Evolutionary conservation across 495 filamentous ascomycete species (phyloP).

Genomic region (Aspergillus nidulans): DNA sequence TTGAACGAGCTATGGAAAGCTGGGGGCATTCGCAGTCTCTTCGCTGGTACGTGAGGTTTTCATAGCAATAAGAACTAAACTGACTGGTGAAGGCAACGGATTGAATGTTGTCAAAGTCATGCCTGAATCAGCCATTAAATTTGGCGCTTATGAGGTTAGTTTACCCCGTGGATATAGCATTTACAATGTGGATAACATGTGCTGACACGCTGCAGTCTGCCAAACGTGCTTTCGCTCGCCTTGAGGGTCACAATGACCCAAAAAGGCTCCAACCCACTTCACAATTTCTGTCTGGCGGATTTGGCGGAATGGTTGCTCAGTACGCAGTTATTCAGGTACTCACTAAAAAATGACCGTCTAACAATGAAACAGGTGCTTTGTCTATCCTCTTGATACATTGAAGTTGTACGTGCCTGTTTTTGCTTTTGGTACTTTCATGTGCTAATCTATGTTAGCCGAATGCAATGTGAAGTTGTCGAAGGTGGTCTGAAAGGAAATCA

Average conservation of each 20-base stretch:
- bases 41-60: conserved; percentile 66
- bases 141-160: conserved; percentile 83
- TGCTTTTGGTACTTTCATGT: background rate
- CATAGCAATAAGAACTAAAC: background rate
- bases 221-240: conserved; percentile 76
- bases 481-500: conserved; percentile 80
- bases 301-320: conserved; percentile 91
- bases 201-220: conserved; percentile 56
- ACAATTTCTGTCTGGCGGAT: conserved; percentile 85
- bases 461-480: conserved; percentile 90
- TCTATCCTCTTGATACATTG: conserved; percentile 94
- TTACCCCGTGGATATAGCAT: background rate
- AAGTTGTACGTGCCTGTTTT: conserved; percentile 66
- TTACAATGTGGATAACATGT: background rate
- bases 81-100: conserved; percentile 73
- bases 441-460: conserved; percentile 51
- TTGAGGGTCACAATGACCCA: conserved; percentile 87
- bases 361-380: conserved; percentile 60
- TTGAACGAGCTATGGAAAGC: conserved; percentile 72
- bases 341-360: conserved; percentile 11
- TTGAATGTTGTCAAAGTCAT: conserved; percentile 96
- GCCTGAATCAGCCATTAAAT: conserved; percentile 96
- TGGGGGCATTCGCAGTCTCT: conserved; percentile 88
- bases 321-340: conserved; percentile 36
- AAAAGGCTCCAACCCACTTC: conserved; percentile 73